Conservation (phyloP, 352 stramenopile species). For the Globisporangium irregulare region DNA sequence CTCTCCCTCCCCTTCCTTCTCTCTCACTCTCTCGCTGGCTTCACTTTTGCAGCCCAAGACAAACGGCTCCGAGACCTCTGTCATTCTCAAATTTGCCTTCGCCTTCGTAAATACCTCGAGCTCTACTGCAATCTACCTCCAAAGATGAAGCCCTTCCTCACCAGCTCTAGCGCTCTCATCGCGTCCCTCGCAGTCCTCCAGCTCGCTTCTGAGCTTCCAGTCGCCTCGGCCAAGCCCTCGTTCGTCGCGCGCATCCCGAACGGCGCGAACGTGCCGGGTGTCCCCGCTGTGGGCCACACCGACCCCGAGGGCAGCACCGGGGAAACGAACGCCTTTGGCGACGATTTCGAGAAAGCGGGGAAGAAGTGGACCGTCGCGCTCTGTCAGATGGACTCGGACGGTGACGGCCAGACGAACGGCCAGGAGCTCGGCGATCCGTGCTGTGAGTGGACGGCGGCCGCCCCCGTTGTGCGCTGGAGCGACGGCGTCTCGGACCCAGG, state of each 20-base stretch:
- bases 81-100: background rate
- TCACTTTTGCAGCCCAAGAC: too few relatives aligned
- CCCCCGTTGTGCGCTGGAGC: slow-evolving; percentile 18
- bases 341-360: slow-evolving; percentile 29
- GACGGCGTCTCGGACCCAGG: slow-evolving; percentile 28
- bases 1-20: too few relatives aligned
- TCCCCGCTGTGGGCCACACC: slow-evolving; percentile 30
- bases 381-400: slow-evolving; percentile 33
- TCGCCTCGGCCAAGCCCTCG: background rate
- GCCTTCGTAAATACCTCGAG: too few relatives aligned
- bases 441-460: slow-evolving; percentile 26
- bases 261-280: slow-evolving; percentile 30
- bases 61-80: too few relatives aligned
- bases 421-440: slow-evolving; percentile 56
- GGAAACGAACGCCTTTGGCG: slow-evolving; percentile 31
- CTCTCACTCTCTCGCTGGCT: too few relatives aligned
- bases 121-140: too few relatives aligned
- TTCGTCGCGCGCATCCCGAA: slow-evolving; percentile 34
- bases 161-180: background rate
- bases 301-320: slow-evolving; percentile 10
- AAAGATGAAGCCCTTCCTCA: too few relatives aligned
- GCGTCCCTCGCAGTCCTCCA: background rate
- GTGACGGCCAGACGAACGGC: slow-evolving; percentile 53
- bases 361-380: slow-evolving; percentile 35
- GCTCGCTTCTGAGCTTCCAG: background rate